Base-by-base conservation (phyloP, 2,329 filamentous ascomycete genomes). In the Geosmithia putterillii region DNA sequence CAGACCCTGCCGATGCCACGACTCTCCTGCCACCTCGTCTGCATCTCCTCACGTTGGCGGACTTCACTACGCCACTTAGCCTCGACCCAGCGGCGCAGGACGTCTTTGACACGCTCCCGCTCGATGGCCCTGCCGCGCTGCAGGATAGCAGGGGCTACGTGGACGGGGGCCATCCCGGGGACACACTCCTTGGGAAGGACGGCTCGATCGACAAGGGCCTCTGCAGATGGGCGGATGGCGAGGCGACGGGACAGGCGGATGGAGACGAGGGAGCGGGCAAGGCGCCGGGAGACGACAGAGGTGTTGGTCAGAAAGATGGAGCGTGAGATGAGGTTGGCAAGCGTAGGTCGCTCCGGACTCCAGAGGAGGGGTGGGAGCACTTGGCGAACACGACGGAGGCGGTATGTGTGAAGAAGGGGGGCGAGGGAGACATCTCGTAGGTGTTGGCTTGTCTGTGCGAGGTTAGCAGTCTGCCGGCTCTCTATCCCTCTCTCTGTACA, bases 261-360 rank as follows among this genome's bases (percentile, higher is more conserved):
- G 42, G 74, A 73, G 6, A 79, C 74, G 3, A 86, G 67, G 14
- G 71, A 80, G 44, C 79, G 73, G 39, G 74, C 75, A 3, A 86
- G 70, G 19, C 69, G 66, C 18, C 79, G 73, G 3, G 81, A 82
- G 20, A 81, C 71, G 39, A 81, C 69, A 28, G 80, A 75, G 14
- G 78, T 85, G 44, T 72, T 67, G 36, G 79, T 82, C 37, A 84
- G 61, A 59, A 84, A 81, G 54, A 86, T 84, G 56, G 68, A 72
- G 36, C 79, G 72, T 19, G 67, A 60, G 42, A 81, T 77, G 14
- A 85, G 76, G 44, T 82, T 75, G 34, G 74, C 59, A 2, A 80
- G 65, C 4, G 75, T 71, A 2, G 81, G 77, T 7, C 78, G 71
- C 22, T 66, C 69, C 4, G 77, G 70, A 6, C 72, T 73, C 7